Percentiles rank a stretch among this genome's conserved stretches.
phyloP scores from a whole-genome alignment of 2,329 filamentous ascomycete genomes.

The Aspergillus niger region DNA sequence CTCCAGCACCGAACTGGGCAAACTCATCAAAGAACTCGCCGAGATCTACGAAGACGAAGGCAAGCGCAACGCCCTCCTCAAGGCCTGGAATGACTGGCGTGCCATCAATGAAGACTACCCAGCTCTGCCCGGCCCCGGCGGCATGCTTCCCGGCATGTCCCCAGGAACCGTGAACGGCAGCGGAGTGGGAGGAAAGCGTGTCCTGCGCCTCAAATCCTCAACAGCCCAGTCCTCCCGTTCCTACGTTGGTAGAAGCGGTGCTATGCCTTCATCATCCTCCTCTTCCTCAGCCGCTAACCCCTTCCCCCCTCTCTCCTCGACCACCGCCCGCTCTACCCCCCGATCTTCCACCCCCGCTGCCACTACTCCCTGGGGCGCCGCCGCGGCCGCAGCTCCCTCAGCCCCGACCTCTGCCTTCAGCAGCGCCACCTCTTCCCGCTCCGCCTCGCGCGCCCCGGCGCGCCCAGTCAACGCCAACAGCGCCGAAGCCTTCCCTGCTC shows the following conservation, averaged over 20 bases:
- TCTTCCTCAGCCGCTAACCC: slow-evolving; percentile 42
- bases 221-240: slow-evolving; percentile 68
- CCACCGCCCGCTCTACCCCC: slow-evolving; percentile 26
- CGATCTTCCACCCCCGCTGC: slow-evolving; percentile 21
- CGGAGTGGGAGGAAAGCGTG: slow-evolving; percentile 61
- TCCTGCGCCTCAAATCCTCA: slow-evolving; percentile 69
- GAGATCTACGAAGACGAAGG: slow-evolving; percentile 84
- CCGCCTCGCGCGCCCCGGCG: slow-evolving; percentile 26
- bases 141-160: slow-evolving; percentile 61
- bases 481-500: slow-evolving; percentile 74
- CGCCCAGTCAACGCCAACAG: slow-evolving; percentile 28
- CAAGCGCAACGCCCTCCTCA: slow-evolving; percentile 73
- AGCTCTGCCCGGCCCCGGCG: slow-evolving; percentile 73
- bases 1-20: slow-evolving; percentile 77
- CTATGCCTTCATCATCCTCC: slow-evolving; percentile 35
- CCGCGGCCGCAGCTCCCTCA: slow-evolving; percentile 24
- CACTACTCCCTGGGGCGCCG: slow-evolving; percentile 28
- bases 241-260: slow-evolving; percentile 61
- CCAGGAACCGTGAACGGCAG: slow-evolving; percentile 52
- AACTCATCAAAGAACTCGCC: slow-evolving; percentile 84
- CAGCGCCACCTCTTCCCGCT: slow-evolving; percentile 30
- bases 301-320: slow-evolving; percentile 48
- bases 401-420: slow-evolving; percentile 26
- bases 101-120: slow-evolving; percentile 96
- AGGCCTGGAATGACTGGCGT: slow-evolving; percentile 93